phyloP scores from a whole-genome alignment of 23 red algal genomes.

The Gracilaria domingensis region DNA sequence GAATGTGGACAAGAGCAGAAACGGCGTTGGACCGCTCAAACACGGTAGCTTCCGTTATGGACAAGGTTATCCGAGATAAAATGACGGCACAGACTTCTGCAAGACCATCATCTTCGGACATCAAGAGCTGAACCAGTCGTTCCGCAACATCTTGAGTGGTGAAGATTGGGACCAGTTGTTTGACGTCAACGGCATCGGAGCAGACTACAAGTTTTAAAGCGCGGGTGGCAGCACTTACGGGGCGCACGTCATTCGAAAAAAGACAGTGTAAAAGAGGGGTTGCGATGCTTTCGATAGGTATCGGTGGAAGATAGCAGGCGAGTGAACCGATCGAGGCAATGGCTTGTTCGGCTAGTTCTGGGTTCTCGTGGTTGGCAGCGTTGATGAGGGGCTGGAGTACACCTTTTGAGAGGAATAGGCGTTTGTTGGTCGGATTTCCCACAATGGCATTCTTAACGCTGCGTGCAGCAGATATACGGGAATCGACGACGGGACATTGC shows the following conservation, averaged over 20 bases:
- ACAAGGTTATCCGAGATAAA: slow-evolving; percentile 11
- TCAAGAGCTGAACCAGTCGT: slow-evolving; percentile 39
- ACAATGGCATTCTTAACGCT: slow-evolving; percentile 64
- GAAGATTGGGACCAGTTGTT: slow-evolving; percentile 2
- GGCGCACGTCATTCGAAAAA: slow-evolving; percentile 24
- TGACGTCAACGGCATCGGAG: slow-evolving; percentile 14
- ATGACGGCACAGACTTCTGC: slow-evolving; percentile 60
- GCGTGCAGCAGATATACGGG: slow-evolving; percentile 39
- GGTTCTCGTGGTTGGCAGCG: slow-evolving; percentile 10
- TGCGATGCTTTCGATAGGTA: slow-evolving; percentile 1
- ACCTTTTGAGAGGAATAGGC: slow-evolving; percentile 27
- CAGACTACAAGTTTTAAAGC: slow-evolving; percentile 52
- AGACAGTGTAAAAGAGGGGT: slow-evolving; percentile 16
- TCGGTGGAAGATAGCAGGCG: slow-evolving; percentile 26
- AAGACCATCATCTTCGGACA: slow-evolving; percentile 37
- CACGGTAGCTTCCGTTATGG: slow-evolving; percentile 7
- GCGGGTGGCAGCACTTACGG: slow-evolving; percentile 52
- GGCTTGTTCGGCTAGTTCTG: slow-evolving; percentile 49
- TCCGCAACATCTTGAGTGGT: slow-evolving; percentile 21
- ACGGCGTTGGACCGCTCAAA: slow-evolving; percentile 46
- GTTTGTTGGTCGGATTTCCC: slow-evolving; percentile 69
- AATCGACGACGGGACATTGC: background rate
- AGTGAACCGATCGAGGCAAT: slow-evolving; percentile 64
- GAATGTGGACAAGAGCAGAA: slow-evolving; percentile 57
- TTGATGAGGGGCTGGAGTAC: slow-evolving; percentile 26